A percentile compares a stretch with the other conserved stretches of the same genome.
Conservation (phyloP, 768 basidiomycete species). For the Collybia sp. region DNA sequence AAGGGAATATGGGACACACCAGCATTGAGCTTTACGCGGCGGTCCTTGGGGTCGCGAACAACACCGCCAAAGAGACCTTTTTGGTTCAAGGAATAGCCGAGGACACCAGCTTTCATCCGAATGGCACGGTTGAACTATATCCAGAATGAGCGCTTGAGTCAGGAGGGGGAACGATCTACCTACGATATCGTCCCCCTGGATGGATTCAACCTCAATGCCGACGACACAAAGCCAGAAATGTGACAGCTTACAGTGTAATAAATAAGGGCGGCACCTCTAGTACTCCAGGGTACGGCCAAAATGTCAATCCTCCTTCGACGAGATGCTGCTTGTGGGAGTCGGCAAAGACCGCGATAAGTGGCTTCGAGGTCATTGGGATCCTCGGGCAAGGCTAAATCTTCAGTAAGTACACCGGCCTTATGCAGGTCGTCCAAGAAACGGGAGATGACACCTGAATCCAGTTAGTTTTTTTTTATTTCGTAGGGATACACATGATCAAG, state of each 20-base stretch:
- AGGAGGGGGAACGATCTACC: conserved; percentile 19
- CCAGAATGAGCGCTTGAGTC: neutral
- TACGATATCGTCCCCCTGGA: conserved; percentile 85
- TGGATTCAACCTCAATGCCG: conserved; percentile 1
- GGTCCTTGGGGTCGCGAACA: conserved; percentile 61
- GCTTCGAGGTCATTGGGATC: conserved; percentile 66
- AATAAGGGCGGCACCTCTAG: conserved; percentile 80
- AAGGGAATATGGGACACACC: conserved; percentile 34
- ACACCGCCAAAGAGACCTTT: conserved; percentile 73
- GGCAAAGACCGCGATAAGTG: conserved; percentile 80
- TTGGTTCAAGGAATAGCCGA: conserved; percentile 87
- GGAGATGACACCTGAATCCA: conserved; percentile 50
- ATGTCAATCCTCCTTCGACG: conserved; percentile 80
- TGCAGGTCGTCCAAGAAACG: conserved; percentile 56
- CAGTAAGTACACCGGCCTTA: conserved; percentile 59
- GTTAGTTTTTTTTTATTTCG: neutral
- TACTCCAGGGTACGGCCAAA: conserved; percentile 73
- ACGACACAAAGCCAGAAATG: neutral
- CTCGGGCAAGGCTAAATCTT: conserved; percentile 73
- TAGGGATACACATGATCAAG: neutral
- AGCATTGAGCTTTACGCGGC: conserved; percentile 51
- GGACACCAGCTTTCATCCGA: conserved; percentile 73
- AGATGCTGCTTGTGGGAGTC: conserved; percentile 36
- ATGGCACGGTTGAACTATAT: conserved; percentile 86
- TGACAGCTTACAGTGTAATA: conserved; percentile 74